A percentile compares a stretch with the other conserved stretches of the same genome.
phyloP scores from a whole-genome alignment of 78 protist species.

The Pigoraptor vietnamica region DNA sequence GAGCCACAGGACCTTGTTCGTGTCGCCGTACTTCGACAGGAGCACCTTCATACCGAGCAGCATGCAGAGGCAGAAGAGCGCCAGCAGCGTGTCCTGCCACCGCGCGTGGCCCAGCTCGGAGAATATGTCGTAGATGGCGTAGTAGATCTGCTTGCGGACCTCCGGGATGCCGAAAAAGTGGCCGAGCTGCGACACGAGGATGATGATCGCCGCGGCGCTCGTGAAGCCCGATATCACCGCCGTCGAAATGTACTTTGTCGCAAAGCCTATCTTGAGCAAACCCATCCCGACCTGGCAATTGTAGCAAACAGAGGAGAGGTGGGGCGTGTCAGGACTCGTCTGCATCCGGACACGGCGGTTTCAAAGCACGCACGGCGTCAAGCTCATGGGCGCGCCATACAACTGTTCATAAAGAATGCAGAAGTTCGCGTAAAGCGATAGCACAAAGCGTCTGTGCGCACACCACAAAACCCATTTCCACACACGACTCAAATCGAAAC shows the following conservation, averaged over 20 bases:
- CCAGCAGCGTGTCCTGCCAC: not conserved
- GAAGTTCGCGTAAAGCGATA: no score
- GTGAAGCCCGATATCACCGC: conserved; percentile 15
- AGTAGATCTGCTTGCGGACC: no score
- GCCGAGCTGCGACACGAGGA: not conserved
- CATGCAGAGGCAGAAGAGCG: not conserved
- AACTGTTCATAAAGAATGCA: no score
- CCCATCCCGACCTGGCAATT: not conserved
- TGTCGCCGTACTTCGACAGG: not conserved
- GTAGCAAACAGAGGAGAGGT: not conserved
- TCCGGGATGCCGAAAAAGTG: not conserved
- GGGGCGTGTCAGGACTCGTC: not conserved
- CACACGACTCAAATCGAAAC: not conserved
- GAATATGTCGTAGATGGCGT: not conserved
- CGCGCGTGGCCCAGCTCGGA: not conserved
- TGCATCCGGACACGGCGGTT: not conserved
- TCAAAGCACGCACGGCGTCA: no score
- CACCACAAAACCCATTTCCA: no score
- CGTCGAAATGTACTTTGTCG: not conserved
- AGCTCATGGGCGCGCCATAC: no score
- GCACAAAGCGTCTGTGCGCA: no score
- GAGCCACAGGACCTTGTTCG: not conserved
- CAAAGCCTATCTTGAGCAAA: not conserved
- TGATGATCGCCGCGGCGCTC: conserved; percentile 10
- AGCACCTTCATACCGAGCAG: not conserved